These are phyloP conservation scores for Trametes maxima DNA, from an alignment of 768 basidiomycete species.

Conservation along the genomic window DNA sequence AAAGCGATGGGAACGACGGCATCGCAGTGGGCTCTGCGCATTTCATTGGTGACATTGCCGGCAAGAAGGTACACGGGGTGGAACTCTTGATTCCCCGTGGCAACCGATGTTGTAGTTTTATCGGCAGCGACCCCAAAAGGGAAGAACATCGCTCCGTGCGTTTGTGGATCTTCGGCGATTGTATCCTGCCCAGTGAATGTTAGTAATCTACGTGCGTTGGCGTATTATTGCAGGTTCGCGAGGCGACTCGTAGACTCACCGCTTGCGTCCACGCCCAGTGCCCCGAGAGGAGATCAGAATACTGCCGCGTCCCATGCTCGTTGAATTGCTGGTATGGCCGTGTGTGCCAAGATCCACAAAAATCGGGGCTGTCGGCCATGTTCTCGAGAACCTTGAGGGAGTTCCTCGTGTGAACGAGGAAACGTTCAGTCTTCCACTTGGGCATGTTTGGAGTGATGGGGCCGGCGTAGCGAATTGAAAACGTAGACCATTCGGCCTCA, in stretches of 20 bases:
- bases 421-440: slow-evolving; percentile 37
- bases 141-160: slow-evolving; percentile 16
- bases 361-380: slow-evolving; percentile 39
- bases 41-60: slow-evolving; percentile 28
- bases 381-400: slow-evolving; percentile 32
- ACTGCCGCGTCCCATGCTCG: slow-evolving; percentile 31
- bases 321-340: slow-evolving; percentile 33
- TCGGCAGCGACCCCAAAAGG: slow-evolving; percentile 31
- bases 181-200: no score
- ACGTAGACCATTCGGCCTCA: slow-evolving; percentile 29
- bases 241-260: no score
- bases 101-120: slow-evolving; percentile 34
- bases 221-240: no score
- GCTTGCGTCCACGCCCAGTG: slow-evolving; percentile 45
- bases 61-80: slow-evolving; percentile 29
- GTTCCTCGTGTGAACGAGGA: slow-evolving; percentile 39
- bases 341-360: slow-evolving; percentile 36
- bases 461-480: slow-evolving; percentile 29
- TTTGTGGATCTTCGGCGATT: slow-evolving; percentile 7
- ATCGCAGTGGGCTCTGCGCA: slow-evolving; percentile 30
- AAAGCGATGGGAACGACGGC: slow-evolving; percentile 30
- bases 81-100: slow-evolving; percentile 29
- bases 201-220: no score
- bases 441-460: slow-evolving; percentile 27
- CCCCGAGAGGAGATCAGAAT: slow-evolving; percentile 43